Percentiles rank a stretch among this genome's conserved stretches.
Conservation (phyloP, 257 asterid genomes). For the Scutellaria baicalensis region DNA sequence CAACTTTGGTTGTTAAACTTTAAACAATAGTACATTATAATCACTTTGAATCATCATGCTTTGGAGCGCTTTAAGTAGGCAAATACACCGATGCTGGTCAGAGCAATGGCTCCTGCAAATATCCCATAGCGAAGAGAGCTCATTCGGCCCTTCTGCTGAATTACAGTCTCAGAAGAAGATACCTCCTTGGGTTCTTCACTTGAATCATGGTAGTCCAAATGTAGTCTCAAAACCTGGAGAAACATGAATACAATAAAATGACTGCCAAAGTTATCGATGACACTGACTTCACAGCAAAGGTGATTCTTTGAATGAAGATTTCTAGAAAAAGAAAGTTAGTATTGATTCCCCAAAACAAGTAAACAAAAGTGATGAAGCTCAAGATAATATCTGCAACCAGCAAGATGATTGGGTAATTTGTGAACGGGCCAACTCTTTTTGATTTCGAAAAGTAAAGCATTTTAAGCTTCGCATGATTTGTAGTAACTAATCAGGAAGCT, state of each 20-base stretch:
- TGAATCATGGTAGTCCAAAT: conserved; percentile 41
- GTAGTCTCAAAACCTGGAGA: conserved; percentile 72
- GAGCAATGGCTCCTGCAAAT: conserved; percentile 59
- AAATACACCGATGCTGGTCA: conserved; percentile 56
- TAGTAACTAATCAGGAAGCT: too few relatives aligned
- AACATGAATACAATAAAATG: background rate
- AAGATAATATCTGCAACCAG: too few relatives aligned
- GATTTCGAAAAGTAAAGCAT: too few relatives aligned
- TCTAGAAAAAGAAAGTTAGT: too few relatives aligned
- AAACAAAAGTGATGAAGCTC: too few relatives aligned
- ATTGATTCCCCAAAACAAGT: too few relatives aligned
- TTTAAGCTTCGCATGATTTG: too few relatives aligned
- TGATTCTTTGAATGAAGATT: too few relatives aligned
- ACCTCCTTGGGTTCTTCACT: conserved; percentile 18
- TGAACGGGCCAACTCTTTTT: too few relatives aligned
- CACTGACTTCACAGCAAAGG: too few relatives aligned
- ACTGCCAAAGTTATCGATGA: background rate
- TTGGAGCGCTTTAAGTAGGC: conserved; percentile 65
- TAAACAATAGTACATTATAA: background rate
- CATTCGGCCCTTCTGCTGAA: conserved; percentile 26
- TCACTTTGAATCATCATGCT: conserved; percentile 17
- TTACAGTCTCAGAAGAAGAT: conserved; percentile 10
- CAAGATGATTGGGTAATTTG: too few relatives aligned
- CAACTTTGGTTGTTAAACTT: background rate
- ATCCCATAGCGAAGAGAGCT: conserved; percentile 30